These are phyloP conservation scores for Barbarea vulgaris DNA, from an alignment of 345 rosid genomes.

Conservation along the genomic window DNA sequence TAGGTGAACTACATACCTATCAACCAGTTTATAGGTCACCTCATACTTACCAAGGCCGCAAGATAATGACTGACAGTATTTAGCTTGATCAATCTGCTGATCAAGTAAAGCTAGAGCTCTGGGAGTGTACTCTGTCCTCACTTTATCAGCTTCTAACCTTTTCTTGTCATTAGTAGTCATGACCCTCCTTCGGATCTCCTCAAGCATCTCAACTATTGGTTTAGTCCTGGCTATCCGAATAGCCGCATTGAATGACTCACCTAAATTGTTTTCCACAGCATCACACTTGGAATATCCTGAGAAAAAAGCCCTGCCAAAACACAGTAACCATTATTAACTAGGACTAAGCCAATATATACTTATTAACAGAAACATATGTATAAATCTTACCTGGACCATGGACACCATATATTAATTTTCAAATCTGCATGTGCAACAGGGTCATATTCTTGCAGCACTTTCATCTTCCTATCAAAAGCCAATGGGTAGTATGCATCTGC, in stretches of 20 bases:
- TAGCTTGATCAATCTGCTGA: background rate
- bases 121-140: background rate
- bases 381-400: background rate
- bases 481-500: background rate
- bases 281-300: background rate
- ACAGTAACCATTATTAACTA: too few relatives aligned
- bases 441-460: background rate
- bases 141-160: background rate
- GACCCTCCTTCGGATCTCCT: background rate
- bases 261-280: background rate
- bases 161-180: background rate
- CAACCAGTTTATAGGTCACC: background rate
- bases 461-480: background rate
- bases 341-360: too few relatives aligned
- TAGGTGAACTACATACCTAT: too few relatives aligned
- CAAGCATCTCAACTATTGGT: background rate
- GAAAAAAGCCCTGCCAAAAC: background rate
- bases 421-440: background rate
- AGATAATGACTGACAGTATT: background rate
- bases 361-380: too few relatives aligned
- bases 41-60: background rate
- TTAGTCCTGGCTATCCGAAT: background rate
- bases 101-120: background rate
- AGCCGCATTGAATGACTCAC: background rate
- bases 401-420: background rate